Base-by-base conservation (phyloP, 768 basidiomycete genomes). In the Erythrobasidium yunnanense region DNA sequence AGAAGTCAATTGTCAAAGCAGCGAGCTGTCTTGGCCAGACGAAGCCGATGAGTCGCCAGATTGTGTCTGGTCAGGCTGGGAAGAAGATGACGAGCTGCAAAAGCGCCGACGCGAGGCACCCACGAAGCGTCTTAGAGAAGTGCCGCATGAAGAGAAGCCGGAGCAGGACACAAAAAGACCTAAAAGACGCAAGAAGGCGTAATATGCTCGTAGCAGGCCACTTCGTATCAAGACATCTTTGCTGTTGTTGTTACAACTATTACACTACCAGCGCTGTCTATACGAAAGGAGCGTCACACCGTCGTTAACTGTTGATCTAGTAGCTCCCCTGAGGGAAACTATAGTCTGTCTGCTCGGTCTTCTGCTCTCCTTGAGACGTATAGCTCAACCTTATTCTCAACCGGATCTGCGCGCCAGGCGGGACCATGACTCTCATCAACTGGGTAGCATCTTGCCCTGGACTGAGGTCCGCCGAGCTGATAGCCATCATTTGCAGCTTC, bases 401-500 rank as follows among this genome's bases (percentile, higher is more conserved):
- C 42, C 91, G 84, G 34, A 99, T 77, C 65, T 82, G 83, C 68
- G 87, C 85, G 90, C 95, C 74, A 25, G 65, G 54, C 50, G 30
- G 35, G 22, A 51, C 89, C 29, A 88, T 80, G 38, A 99, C 84
- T 8, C 90, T 83, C 87, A 99, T 87, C 74, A 93, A 90, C 74
- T 97, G 95, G 8, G 91, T 93, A 76, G 97, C 93, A 17, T 83
- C 82, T 7, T 83, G 78, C 1, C 90, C 89, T 0, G 88, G 85
- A 33, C 77, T 78, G 46, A 99, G 81, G 56, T 83, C 85, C 11
- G 85, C 80, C 75, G 85, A 90, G 4, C 90, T 90, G 87, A 97
- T 96, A 4, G 93, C 90, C 65, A 90, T 80, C 93, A 99, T 99
- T 76, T 96, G 92, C 63, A 99, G 76, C 75, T 95, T 91, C 77